Conservation (phyloP, 345 rosid species). For the Citrus australasica region DNA sequence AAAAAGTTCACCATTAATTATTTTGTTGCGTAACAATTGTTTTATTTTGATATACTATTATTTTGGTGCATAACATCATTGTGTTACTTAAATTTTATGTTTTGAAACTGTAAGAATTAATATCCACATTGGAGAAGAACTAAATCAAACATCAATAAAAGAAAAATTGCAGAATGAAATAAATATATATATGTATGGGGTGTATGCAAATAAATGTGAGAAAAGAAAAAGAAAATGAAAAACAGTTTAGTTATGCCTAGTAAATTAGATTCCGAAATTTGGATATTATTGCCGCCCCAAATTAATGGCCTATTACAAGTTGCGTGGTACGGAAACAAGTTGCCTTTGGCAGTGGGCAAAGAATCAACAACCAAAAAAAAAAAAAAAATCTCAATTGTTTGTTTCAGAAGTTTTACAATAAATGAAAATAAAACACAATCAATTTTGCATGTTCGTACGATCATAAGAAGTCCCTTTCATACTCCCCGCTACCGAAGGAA, state of each 20-base stretch:
- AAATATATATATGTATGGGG: not conserved
- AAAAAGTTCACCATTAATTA: too few relatives aligned
- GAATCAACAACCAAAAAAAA: not conserved
- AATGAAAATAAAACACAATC: not conserved
- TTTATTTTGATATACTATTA: too few relatives aligned
- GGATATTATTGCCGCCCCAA: not conserved
- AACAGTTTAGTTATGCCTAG: not conserved
- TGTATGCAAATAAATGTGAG: not conserved
- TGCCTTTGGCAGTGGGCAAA: not conserved
- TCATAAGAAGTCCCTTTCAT: not conserved
- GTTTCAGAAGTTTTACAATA: not conserved
- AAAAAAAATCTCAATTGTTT: not conserved
- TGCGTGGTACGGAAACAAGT: constrained; percentile 6
- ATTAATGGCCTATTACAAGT: not conserved
- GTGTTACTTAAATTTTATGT: too few relatives aligned
- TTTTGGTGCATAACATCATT: too few relatives aligned
- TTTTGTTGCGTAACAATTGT: too few relatives aligned
- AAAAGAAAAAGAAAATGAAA: too few relatives aligned
- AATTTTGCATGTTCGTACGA: not conserved
- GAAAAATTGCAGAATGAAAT: too few relatives aligned
- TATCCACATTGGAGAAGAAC: too few relatives aligned
- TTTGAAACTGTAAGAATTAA: too few relatives aligned
- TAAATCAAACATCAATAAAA: too few relatives aligned
- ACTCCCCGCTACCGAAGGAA: not conserved
- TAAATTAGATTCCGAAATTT: not conserved